Percentiles rank a stretch among this genome's conserved stretches.
phyloP scores from a whole-genome alignment of 78 protist genomes.

The Tieghemostelium lacteum region DNA sequence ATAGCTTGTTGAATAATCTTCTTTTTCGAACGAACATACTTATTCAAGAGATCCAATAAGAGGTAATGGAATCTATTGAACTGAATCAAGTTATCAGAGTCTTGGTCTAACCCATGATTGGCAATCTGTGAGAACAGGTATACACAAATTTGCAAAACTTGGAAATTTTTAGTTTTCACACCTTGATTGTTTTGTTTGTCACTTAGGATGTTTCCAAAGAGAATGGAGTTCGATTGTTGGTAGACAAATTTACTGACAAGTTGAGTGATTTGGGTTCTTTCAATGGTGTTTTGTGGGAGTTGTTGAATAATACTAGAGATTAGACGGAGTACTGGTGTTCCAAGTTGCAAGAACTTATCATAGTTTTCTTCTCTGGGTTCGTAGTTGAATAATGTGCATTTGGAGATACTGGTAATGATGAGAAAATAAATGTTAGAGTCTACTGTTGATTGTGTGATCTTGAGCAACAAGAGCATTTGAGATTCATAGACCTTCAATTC shows the following conservation, averaged over 20 bases:
- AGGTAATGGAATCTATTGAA: constrained; percentile 42
- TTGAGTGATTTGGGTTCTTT: background rate
- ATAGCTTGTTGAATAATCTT: background rate
- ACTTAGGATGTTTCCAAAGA: constrained; percentile 10
- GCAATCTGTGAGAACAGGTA: constrained; percentile 31
- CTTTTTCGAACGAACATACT: background rate
- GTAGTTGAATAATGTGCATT: constrained; percentile 16
- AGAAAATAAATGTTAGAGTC: constrained; percentile 6
- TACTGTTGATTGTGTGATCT: constrained; percentile 47
- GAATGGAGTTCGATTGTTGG: constrained; percentile 37
- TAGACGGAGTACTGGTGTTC: constrained; percentile 10
- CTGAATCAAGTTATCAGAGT: background rate
- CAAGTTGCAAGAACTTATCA: background rate
- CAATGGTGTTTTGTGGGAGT: background rate
- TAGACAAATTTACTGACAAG: constrained; percentile 1
- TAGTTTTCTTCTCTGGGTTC: constrained; percentile 17
- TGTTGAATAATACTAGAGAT: background rate
- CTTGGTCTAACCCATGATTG: background rate
- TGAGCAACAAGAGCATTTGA: constrained; percentile 38
- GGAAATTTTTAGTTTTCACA: background rate
- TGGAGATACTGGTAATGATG: constrained; percentile 8
- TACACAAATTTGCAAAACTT: constrained; percentile 9
- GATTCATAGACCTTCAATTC: constrained; percentile 55
- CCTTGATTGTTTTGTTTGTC: constrained; percentile 5
- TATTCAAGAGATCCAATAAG: constrained; percentile 14